These are phyloP conservation scores for Perilla frutescens DNA, from an alignment of 257 asterid genomes.

Conservation along the genomic window DNA sequence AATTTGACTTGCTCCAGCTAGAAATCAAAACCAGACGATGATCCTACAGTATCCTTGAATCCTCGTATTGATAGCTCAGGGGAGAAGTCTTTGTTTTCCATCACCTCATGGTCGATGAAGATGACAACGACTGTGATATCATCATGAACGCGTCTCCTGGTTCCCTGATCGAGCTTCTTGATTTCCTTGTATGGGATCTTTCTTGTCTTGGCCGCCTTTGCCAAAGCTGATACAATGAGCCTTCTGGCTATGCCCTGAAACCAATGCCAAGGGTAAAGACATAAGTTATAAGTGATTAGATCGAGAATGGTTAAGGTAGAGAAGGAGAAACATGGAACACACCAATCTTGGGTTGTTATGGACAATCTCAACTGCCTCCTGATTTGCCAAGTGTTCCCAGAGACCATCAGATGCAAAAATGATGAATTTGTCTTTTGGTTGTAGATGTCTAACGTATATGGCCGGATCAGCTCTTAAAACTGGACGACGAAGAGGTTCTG, in stretches of 20 bases:
- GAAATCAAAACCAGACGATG: conserved; percentile 62
- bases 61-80: conserved; percentile 64
- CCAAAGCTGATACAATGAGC: conserved; percentile 59
- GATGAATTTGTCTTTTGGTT: conserved; percentile 63
- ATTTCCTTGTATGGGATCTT: conserved; percentile 51
- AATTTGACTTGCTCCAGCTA: background rate
- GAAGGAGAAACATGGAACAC: conserved; percentile 17
- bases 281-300: background rate
- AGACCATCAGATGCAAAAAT: conserved; percentile 94
- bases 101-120: conserved; percentile 61
- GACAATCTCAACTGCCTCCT: conserved; percentile 79
- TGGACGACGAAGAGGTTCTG: conserved; percentile 65
- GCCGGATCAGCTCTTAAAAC: conserved; percentile 80
- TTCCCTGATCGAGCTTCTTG: conserved; percentile 52
- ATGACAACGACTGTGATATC: conserved; percentile 75
- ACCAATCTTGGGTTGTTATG: conserved; percentile 74
- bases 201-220: conserved; percentile 50
- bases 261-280: too few species aligned
- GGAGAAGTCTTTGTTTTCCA: conserved; percentile 35
- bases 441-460: conserved; percentile 48
- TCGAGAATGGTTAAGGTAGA: conserved; percentile 5
- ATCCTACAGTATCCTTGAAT: conserved; percentile 54
- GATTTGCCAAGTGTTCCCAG: conserved; percentile 79
- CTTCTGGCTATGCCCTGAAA: conserved; percentile 79
- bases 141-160: conserved; percentile 65